Conservation (phyloP, 2,329 filamentous ascomycete species). For the Sporothrix phasma region DNA sequence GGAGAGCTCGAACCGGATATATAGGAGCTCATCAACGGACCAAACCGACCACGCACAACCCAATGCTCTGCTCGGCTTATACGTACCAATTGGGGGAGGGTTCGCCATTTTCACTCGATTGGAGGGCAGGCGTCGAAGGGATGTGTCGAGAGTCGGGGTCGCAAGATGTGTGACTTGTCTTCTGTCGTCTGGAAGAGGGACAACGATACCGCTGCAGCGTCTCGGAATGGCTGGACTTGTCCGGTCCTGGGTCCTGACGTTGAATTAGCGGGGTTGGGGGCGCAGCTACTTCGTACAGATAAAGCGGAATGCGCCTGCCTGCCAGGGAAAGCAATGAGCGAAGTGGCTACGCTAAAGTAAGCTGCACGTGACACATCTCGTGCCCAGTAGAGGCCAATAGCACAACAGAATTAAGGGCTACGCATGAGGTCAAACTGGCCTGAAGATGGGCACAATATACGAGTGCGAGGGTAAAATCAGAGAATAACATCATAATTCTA, state of each 20-base stretch:
- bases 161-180: not conserved
- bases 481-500: too few species aligned
- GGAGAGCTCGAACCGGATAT: not conserved
- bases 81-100: conserved; percentile 45
- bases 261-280: conserved; percentile 14
- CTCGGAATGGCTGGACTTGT: conserved; percentile 7
- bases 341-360: not conserved
- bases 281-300: conserved; percentile 13
- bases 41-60: not conserved
- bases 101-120: conserved; percentile 34
- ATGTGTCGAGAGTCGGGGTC: not conserved
- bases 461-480: too few species aligned
- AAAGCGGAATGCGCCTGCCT: conserved; percentile 12
- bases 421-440: not conserved
- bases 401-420: not conserved
- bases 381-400: not conserved
- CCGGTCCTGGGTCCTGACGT: conserved; percentile 7
- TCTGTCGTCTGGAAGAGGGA: not conserved
- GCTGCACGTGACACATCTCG: not conserved
- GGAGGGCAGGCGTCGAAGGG: too few species aligned
- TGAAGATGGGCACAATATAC: not conserved
- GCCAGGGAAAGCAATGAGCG: not conserved
- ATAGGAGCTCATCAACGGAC: not conserved
- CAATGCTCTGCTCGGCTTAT: not conserved
- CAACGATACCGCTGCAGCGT: not conserved